Base-by-base conservation (phyloP, 306 rosid genomes). In the Vigna hirtella region DNA sequence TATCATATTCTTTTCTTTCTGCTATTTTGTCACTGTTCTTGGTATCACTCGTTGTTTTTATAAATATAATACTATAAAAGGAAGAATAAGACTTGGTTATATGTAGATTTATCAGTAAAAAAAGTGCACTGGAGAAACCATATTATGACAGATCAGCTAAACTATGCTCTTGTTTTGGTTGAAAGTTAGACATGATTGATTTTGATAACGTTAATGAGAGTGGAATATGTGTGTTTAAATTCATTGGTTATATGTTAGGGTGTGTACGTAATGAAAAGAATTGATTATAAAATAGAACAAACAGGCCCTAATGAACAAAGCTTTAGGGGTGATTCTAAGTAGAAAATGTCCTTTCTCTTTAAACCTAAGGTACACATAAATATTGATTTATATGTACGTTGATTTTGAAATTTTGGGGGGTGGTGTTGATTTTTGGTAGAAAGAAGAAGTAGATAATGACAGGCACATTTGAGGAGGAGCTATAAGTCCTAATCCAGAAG, bases 401-500 rank as follows among this genome's bases (percentile, higher is more conserved):
- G 10, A 22, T 45, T 36, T 69, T 72, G 79, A 77, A 77, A 15
- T 73, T 8, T 64, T 61, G 42, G 2, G 18, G 67, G 68, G 59
- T 81, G 51, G 24, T 74, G 7, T 62, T 49, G 45, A 38, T 75
- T 17, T 62, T 76, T 50, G 70, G 8, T 12, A 59, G 50, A 77
- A 65, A 36, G 51, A 22, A 47, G 70, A 72, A 40, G 52, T 52
- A 70, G 77, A 82, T 20, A 83, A 74, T 40, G 83, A 79, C 63
- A 30, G 69, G 50, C 83, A 42, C 66, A 83, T 59, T 56, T 50
- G 5, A 72, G 84, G 84, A 28, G 34, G 85, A 79, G 86, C 79
- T 79, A 81, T 82, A 42, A 65, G 82, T 62, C 80, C 77, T 85
- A 47, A 77, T 77, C 74, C 74, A 79, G 45, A 87, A 73, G 70